A percentile compares a stretch with the other conserved stretches of the same genome.
These are phyloP conservation scores for Tuber umbilicatum DNA, from an alignment of 495 filamentous ascomycete genomes.

Conservation along the genomic window DNA sequence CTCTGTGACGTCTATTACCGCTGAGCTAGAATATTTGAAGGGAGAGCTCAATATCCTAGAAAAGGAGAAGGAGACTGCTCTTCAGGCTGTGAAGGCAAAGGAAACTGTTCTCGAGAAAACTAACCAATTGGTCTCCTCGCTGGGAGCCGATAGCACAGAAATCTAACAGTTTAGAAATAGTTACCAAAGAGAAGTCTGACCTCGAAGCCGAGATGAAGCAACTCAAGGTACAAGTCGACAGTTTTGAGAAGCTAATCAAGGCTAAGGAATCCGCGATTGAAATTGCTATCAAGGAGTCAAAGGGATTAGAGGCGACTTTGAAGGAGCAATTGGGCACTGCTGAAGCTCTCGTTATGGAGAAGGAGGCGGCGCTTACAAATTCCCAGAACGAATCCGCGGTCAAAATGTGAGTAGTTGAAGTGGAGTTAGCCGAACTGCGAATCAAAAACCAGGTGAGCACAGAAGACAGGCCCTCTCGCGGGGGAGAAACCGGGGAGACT, in stretches of 20 bases:
- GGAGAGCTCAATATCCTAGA: slow-evolving; percentile 18
- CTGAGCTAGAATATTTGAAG: slow-evolving; percentile 27
- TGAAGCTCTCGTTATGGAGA: slow-evolving; percentile 29
- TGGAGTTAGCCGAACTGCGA: slow-evolving; percentile 60
- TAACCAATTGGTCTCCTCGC: background rate
- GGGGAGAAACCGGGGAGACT: slow-evolving; percentile 20
- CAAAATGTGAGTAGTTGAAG: slow-evolving; percentile 30
- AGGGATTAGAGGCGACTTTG: slow-evolving; percentile 17
- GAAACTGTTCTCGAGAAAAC: slow-evolving; percentile 4
- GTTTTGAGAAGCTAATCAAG: slow-evolving; percentile 24
- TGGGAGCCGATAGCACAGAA: slow-evolving; percentile 3
- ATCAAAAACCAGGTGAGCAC: slow-evolving; percentile 57
- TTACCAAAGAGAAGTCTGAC: slow-evolving; percentile 21
- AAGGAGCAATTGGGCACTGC: slow-evolving; percentile 32
- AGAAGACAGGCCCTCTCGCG: slow-evolving; percentile 44
- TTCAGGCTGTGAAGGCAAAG: slow-evolving; percentile 14
- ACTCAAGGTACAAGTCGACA: slow-evolving; percentile 17
- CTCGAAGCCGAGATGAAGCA: slow-evolving; percentile 23
- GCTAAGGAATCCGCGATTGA: slow-evolving; percentile 25
- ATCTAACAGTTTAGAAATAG: background rate
- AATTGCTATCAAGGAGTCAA: slow-evolving; percentile 18
- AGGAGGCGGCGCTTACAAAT: slow-evolving; percentile 27
- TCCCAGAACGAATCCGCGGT: slow-evolving; percentile 24
- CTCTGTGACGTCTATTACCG: slow-evolving; percentile 12
- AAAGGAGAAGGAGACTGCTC: slow-evolving; percentile 29